A percentile compares a stretch with the other conserved stretches of the same genome.
phyloP scores from a whole-genome alignment of 2,329 filamentous ascomycete genomes.

The Fusarium nodosum region DNA sequence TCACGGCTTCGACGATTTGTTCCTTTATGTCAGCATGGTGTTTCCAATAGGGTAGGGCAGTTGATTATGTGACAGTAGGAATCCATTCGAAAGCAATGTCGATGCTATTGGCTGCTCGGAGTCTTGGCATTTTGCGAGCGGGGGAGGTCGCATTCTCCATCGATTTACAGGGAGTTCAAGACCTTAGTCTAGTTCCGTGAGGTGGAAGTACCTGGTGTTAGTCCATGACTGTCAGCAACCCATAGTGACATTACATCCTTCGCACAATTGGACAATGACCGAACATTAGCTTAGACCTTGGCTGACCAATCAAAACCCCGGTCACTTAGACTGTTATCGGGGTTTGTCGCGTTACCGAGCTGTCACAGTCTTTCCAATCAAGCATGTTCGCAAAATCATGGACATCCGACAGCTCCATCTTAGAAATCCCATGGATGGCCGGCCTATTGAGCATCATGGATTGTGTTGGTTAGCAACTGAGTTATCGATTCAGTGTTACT shows the following conservation, averaged over 20 bases:
- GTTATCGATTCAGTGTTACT: rapidly evolving
- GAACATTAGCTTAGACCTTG: background rate
- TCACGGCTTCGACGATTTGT: background rate
- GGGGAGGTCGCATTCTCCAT: rapidly evolving
- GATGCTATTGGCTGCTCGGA: conserved; percentile 9
- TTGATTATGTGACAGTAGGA: conserved; percentile 2
- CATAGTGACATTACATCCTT: too few species aligned
- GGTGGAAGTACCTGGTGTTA: background rate
- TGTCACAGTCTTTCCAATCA: background rate
- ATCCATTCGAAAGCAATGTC: background rate
- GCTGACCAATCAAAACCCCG: background rate
- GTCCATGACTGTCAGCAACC: background rate
- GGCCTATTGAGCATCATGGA: background rate
- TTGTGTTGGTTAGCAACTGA: background rate
- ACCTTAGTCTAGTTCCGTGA: background rate
- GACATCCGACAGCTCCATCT: conserved; percentile 18
- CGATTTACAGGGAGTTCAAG: background rate
- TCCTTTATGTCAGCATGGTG: conserved; percentile 4
- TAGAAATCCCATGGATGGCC: background rate
- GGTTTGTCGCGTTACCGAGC: conserved; percentile 8
- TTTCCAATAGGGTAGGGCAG: background rate
- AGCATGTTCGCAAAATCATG: background rate
- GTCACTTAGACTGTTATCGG: background rate
- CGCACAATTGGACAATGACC: background rate
- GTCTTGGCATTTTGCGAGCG: conserved; percentile 29